Evolutionary conservation across 2,329 filamentous ascomycete genomes (phyloP).

Genomic region (Aureobasidium sp.): DNA sequence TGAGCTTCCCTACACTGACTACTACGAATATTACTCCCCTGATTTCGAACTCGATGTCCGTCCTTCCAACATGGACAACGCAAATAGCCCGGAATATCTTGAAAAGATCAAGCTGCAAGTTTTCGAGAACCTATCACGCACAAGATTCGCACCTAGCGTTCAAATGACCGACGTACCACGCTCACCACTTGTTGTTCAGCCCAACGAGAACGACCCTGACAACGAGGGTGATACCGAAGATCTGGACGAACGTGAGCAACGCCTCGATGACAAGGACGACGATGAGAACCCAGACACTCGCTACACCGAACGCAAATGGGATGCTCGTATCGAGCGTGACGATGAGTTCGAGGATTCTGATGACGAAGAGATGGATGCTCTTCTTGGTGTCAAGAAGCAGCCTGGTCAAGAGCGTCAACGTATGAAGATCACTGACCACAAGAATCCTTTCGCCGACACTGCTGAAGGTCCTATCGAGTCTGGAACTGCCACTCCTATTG

Average conservation of each 20-base stretch:
- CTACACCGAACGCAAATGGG: constrained; percentile 73
- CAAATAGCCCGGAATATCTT: constrained; percentile 60
- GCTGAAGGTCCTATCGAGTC: constrained; percentile 35
- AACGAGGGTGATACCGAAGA: constrained; percentile 47
- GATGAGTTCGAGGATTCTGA: constrained; percentile 84
- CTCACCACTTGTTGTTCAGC: constrained; percentile 35
- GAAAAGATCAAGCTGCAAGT: constrained; percentile 61
- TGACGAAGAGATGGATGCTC: constrained; percentile 70
- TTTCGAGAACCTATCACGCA: constrained; percentile 59
- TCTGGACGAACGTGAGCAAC: constrained; percentile 55
- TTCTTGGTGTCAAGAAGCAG: constrained; percentile 63
- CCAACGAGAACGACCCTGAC: constrained; percentile 19
- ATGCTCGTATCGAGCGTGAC: constrained; percentile 63
- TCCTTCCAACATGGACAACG: constrained; percentile 66
- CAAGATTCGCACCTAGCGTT: constrained; percentile 52
- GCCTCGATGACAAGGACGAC: constrained; percentile 62
- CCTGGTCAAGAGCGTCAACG: constrained; percentile 30
- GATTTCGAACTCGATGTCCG: constrained; percentile 64
- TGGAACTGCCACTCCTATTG: constrained; percentile 12
- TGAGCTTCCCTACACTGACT: constrained; percentile 91
- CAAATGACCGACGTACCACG: constrained; percentile 59
- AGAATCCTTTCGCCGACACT: constrained; percentile 47
- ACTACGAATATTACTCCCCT: constrained; percentile 73
- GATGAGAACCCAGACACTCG: constrained; percentile 83
- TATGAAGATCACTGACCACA: constrained; percentile 54